Evolutionary conservation across 345 rosid genomes (phyloP), one percentile per base, ranked within the genome.

Genomic region (Zanthoxylum bungeanum): DNA sequence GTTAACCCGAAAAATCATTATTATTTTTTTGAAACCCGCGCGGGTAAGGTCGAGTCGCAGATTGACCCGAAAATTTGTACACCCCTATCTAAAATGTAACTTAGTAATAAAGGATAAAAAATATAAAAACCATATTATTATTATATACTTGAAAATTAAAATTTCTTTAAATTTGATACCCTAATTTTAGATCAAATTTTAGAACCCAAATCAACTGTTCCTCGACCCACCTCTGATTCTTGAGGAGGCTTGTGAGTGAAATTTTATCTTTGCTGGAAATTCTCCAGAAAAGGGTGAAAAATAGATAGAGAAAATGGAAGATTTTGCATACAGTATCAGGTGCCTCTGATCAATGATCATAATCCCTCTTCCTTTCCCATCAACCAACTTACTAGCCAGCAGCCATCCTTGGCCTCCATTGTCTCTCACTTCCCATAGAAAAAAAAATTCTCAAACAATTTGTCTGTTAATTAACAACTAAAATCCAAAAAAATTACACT

Each of bases 331-430:
- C 50, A 37, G 65, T 58, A 59, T 70, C 72, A 25, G 72, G 83
- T 80, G 81, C 84, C 70, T 63, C 71, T 66, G 68, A 14, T 3
- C 49, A 4, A 44, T 14, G 69, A 37, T 75, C 16, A 39, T 24
- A 1, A 61, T 66, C 63, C 34, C 67, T 64, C 53, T 68, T 65
- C 68, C 66, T 39, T 76, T 76, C 73, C 76, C 65, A 80, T 73
- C 78, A 76, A 12, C 74, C 72, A 73, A 34, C 71, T 73, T 59
- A 49, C 31, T 10, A 49, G 28, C 31, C 11, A 49, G 28, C 42
- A n/a, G 40, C 58, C 14, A n/a, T n/a, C 47, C 30, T 36, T 0
- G 2, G 44, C 44, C 30, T 4, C 47, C 2, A 22, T 37, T 9
- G 1, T 11, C 34, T 11, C 25, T 3, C 53, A 50, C 49, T 12